Evolutionary conservation across 352 stramenopile genomes (phyloP).

Genomic region (Globisporangium recalcitrans): DNA sequence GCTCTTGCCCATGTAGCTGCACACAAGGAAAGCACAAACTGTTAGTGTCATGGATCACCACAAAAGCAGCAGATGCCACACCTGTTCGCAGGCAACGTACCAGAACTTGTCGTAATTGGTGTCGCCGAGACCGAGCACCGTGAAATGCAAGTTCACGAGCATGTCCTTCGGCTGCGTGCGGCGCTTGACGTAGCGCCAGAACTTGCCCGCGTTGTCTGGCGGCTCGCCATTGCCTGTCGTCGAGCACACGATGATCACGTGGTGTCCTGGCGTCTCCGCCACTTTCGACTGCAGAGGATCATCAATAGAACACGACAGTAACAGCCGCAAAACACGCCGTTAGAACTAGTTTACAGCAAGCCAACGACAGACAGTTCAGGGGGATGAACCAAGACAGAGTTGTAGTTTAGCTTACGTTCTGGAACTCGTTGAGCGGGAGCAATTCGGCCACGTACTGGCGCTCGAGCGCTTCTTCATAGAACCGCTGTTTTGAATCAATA

Average conservation of each 20-base stretch:
- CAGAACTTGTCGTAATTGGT: constrained; percentile 98
- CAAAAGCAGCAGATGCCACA: no score
- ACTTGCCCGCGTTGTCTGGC: constrained; percentile 91
- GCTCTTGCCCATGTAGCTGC: constrained; percentile 80
- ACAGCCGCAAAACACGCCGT: background rate
- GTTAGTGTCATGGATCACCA: background rate
- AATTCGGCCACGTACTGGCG: constrained; percentile 47
- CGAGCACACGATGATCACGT: constrained; percentile 87
- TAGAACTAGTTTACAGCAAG: background rate
- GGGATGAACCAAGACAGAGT: no score
- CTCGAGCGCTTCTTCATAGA: constrained; percentile 60
- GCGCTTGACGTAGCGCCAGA: constrained; percentile 91
- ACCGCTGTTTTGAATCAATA: constrained; percentile 31
- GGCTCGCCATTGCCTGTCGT: constrained; percentile 95
- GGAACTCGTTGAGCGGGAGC: constrained; percentile 60
- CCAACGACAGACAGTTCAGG: no score
- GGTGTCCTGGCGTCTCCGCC: constrained; percentile 30
- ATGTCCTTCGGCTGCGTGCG: constrained; percentile 73
- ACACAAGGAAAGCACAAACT: background rate
- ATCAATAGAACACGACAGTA: no score
- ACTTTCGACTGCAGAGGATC: constrained; percentile 34
- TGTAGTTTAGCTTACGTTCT: constrained; percentile 61
- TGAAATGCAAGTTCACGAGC: constrained; percentile 73
- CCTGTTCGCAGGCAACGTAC: no score
- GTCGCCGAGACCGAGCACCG: constrained; percentile 91